Base-by-base conservation (phyloP, 2,329 filamentous ascomycete genomes). In the Colletotrichum sidae region DNA sequence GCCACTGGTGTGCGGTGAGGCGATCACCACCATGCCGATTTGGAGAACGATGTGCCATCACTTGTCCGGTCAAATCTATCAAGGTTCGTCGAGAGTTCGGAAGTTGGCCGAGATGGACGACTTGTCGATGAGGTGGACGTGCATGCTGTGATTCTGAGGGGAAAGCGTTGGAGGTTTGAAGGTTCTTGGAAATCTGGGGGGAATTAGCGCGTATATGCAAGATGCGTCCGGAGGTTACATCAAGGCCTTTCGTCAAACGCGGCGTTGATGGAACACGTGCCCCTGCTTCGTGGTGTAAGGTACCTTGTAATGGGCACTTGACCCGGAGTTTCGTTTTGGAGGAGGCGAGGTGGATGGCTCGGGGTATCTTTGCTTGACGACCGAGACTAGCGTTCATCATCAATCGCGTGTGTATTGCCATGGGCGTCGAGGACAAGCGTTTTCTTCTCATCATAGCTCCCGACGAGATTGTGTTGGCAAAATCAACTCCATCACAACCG, bases 211-310 rank as follows among this genome's bases (percentile, higher is more conserved):
- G 51, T 46, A 60, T 60, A 64, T 64, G 60, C 60, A 54, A 63
- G 57, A 65, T 65, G 51, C 25, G 39, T 61, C 57, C 37, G 62
- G 62, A 61, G 57, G 62, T 61, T 61, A 55, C 57, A 65, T 57
- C 25, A 25, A 5, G 25, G 4, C 4, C 25, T 25, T 25, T 25
- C 25, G 25, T 25, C 1, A 25, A 25, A 25, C 25, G 25, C 25
- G 25, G 25, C 25, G 34, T 25, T 39, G 13, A 11, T n/a, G 35
- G 35, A 5, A 41, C 35, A 55, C 38, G 53, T 55, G 53, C 41
- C 25, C 25, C 25, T 25, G 25, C 25, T 25, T 25, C 25, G 25
- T 25, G 25, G 25, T 25, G 25, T 25, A 17, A 17, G 17, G 17
- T 17, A 25, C 25, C 25, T 25, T 25, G 25, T 5, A 25, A 25